Evolutionary conservation across 331 rosid genomes (phyloP).

Genomic region (Rhamnella rubrinervis): DNA sequence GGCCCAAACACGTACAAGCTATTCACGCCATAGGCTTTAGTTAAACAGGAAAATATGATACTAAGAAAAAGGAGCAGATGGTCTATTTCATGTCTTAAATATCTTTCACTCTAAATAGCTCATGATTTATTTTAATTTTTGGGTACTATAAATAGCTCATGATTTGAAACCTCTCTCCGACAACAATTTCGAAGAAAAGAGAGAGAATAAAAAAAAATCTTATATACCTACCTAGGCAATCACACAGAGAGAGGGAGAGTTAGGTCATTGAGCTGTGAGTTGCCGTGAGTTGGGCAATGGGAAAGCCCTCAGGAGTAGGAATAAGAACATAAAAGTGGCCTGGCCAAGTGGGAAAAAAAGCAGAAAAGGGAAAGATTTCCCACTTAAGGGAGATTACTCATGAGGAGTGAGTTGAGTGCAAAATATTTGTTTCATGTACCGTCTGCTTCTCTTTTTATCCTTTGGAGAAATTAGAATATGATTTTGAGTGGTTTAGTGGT

Average conservation of each 20-base stretch:
- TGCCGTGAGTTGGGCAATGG: conserved; percentile 11
- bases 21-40: no score
- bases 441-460: conserved; percentile 30
- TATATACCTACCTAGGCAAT: no score
- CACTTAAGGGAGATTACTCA: conserved; percentile 17
- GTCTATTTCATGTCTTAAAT: no score
- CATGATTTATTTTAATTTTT: no score
- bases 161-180: no score
- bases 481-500: conserved; percentile 39
- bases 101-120: no score
- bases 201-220: no score
- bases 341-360: conserved; percentile 21
- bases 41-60: no score
- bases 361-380: conserved; percentile 18
- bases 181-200: no score
- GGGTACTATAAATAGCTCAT: no score
- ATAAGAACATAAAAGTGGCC: conserved; percentile 34
- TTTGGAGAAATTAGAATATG: conserved; percentile 21
- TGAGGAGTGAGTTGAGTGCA: conserved; percentile 40
- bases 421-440: conserved; percentile 52
- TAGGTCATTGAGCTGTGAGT: not conserved
- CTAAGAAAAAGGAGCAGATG: no score
- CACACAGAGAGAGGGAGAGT: not conserved
- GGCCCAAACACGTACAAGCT: no score
- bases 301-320: conserved; percentile 11